phyloP scores from a whole-genome alignment of 495 filamentous ascomycete genomes.

The Chaetomium tenue region DNA sequence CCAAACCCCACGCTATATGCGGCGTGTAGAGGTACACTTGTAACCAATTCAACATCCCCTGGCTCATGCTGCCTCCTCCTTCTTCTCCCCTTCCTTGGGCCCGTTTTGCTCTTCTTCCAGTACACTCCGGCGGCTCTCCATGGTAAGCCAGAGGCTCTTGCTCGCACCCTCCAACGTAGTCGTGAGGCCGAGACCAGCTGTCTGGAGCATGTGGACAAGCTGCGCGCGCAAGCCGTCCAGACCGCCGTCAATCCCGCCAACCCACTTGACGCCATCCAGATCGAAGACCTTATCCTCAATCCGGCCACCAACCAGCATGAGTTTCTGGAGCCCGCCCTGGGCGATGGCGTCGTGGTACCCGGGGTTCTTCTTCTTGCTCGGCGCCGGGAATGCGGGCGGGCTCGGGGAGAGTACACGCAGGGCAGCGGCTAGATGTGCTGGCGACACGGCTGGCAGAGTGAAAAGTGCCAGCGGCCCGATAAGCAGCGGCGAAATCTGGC shows the following conservation, averaged over 20 bases:
- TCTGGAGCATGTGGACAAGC: slow-evolving; percentile 73
- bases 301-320: slow-evolving; percentile 80
- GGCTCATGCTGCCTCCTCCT: slow-evolving; percentile 27
- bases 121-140: slow-evolving; percentile 73
- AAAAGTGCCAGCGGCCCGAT: slow-evolving; percentile 75
- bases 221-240: slow-evolving; percentile 78
- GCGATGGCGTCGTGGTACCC: slow-evolving; percentile 74
- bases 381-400: slow-evolving; percentile 69
- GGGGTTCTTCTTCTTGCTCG: slow-evolving; percentile 68
- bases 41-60: not conserved
- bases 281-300: slow-evolving; percentile 83
- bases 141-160: slow-evolving; percentile 76
- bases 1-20: slow-evolving; percentile 20
- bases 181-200: slow-evolving; percentile 69
- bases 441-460: slow-evolving; percentile 78
- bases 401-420: slow-evolving; percentile 72
- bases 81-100: slow-evolving; percentile 36
- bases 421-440: slow-evolving; percentile 74
- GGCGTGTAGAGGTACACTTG: slow-evolving; percentile 3
- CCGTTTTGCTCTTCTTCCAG: slow-evolving; percentile 71
- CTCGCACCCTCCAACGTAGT: slow-evolving; percentile 70
- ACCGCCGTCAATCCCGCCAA: slow-evolving; percentile 79
- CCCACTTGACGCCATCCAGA: slow-evolving; percentile 71
- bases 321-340: slow-evolving; percentile 78
- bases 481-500: slow-evolving; percentile 70